Conservation (phyloP, 768 basidiomycete species). For the Tephrocybe sp. region DNA sequence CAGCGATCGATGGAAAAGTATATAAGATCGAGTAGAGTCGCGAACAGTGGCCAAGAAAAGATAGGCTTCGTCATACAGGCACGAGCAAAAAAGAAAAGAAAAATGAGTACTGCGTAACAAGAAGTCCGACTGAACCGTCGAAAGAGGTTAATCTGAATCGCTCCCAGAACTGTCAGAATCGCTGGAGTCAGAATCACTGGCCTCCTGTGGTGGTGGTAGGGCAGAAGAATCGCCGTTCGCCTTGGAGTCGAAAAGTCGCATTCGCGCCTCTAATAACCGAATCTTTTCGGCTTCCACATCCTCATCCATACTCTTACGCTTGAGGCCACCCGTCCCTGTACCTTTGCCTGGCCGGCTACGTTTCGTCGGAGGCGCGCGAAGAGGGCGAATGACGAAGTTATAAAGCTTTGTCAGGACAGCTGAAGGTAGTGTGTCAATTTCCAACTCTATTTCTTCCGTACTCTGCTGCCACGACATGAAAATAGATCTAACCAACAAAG, state of each 20-base stretch:
- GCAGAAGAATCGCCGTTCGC: conserved; percentile 34
- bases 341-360: conserved; percentile 71
- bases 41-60: conserved; percentile 11
- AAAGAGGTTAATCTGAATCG: conserved; percentile 67
- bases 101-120: conserved; percentile 4
- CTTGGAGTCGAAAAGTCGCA: conserved; percentile 76
- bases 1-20: conserved; percentile 39
- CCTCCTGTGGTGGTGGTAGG: conserved; percentile 40
- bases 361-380: conserved; percentile 63
- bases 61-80: conserved; percentile 8
- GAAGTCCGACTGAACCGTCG: conserved; percentile 18
- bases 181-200: conserved; percentile 80
- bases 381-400: conserved; percentile 87
- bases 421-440: conserved; percentile 90
- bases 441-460: conserved; percentile 97
- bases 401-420: conserved; percentile 89
- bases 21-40: conserved; percentile 18
- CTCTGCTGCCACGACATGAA: conserved; percentile 49
- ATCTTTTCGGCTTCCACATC: conserved; percentile 96
- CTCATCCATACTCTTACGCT: conserved; percentile 97
- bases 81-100: conserved; percentile 11
- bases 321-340: conserved; percentile 84
- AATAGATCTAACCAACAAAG: conserved; percentile 13
- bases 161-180: conserved; percentile 79
- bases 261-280: conserved; percentile 81